phyloP scores from a whole-genome alignment of 2,329 filamentous ascomycete genomes.

The Aspergillus calidoustus region DNA sequence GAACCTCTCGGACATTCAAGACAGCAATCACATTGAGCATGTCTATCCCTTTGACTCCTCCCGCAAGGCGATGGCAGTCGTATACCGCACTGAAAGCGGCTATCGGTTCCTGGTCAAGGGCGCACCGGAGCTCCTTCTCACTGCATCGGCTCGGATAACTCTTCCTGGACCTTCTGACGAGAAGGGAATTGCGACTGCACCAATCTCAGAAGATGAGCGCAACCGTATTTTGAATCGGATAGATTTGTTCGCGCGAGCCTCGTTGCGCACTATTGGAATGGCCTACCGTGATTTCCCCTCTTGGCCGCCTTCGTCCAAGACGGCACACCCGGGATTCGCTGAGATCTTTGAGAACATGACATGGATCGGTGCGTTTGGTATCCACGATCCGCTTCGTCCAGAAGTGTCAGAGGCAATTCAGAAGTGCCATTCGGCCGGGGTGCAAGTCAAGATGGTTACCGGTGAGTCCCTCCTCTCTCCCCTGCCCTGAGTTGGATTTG shows the following conservation, averaged over 20 bases:
- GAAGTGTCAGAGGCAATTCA: slow-evolving; percentile 70
- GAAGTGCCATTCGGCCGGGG: slow-evolving; percentile 70
- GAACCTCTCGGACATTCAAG: slow-evolving; percentile 67
- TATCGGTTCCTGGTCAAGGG: slow-evolving; percentile 55
- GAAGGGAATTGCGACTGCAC: slow-evolving; percentile 41
- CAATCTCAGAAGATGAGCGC: slow-evolving; percentile 28
- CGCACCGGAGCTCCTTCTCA: slow-evolving; percentile 52
- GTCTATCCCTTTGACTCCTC: slow-evolving; percentile 76
- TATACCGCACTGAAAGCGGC: slow-evolving; percentile 43
- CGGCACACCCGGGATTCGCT: slow-evolving; percentile 67
- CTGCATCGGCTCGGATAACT: slow-evolving; percentile 38
- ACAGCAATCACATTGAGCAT: slow-evolving; percentile 64
- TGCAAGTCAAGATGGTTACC: slow-evolving; percentile 75
- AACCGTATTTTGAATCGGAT: slow-evolving; percentile 39
- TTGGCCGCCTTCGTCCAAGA: slow-evolving; percentile 60
- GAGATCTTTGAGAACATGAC: slow-evolving; percentile 73
- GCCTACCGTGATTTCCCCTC: slow-evolving; percentile 69
- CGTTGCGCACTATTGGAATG: slow-evolving; percentile 75
- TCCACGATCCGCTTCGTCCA: slow-evolving; percentile 74
- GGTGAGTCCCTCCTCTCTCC: slow-evolving; percentile 35
- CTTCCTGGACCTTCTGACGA: slow-evolving; percentile 36
- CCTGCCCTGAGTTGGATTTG: not conserved
- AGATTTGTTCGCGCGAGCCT: slow-evolving; percentile 55
- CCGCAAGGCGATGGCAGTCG: slow-evolving; percentile 67
- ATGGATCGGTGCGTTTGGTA: slow-evolving; percentile 74